Percentiles rank a stretch among this genome's conserved stretches.
Evolutionary conservation across 2,329 filamentous ascomycete genomes (phyloP).

Genomic region (Sclerotinia trifoliorum): DNA sequence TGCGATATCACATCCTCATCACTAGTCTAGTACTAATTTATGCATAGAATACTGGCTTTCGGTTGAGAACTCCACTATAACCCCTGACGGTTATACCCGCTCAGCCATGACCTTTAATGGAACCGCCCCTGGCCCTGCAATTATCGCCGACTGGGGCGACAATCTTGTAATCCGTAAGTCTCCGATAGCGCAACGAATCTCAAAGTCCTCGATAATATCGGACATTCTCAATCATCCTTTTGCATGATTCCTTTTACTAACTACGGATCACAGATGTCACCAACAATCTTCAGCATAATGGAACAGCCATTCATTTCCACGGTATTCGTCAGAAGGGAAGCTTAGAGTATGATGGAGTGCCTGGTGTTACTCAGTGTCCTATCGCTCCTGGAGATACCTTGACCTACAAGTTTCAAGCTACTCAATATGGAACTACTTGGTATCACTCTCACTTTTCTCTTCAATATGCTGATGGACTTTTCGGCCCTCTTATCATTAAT

Average conservation of each 20-base stretch:
- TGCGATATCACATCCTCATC: not conserved
- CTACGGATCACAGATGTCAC: conserved; percentile 35
- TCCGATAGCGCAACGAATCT: not conserved
- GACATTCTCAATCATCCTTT: not conserved
- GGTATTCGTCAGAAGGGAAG: conserved; percentile 47
- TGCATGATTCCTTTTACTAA: not conserved
- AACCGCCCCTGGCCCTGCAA: conserved; percentile 42
- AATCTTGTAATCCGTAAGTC: conserved; percentile 34
- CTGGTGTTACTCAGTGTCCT: conserved; percentile 56
- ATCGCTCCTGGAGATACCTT: conserved; percentile 55
- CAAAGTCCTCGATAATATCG: not conserved
- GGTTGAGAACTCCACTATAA: conserved; percentile 34
- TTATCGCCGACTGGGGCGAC: conserved; percentile 43
- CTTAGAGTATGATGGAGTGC: conserved; percentile 42
- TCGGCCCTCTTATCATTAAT: conserved; percentile 60
- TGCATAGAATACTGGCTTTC: conserved; percentile 34
- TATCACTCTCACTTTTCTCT: conserved; percentile 38
- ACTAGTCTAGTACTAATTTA: conserved; percentile 21
- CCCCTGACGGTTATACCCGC: conserved; percentile 44
- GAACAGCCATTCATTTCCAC: conserved; percentile 53
- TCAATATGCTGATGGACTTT: conserved; percentile 47
- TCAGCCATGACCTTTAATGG: conserved; percentile 55
- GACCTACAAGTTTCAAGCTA: conserved; percentile 43
- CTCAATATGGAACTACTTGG: conserved; percentile 39
- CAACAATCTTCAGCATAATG: conserved; percentile 43